phyloP scores from a whole-genome alignment of 2,329 filamentous ascomycete genomes.

The Paraphaeosphaeria minitans region DNA sequence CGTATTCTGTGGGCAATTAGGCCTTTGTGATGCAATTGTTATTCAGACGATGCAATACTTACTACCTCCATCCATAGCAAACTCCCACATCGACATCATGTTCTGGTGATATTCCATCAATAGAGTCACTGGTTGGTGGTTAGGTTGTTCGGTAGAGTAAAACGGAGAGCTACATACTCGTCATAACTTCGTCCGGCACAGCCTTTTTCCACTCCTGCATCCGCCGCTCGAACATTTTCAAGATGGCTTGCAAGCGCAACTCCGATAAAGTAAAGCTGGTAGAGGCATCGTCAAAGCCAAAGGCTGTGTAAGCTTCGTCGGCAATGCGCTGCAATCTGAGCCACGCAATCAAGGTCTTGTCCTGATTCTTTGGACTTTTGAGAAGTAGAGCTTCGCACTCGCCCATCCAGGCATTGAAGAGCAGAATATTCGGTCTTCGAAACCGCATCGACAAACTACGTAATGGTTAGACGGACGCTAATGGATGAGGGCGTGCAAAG shows the following conservation, averaged over 20 bases:
- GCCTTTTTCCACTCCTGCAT: slow-evolving; percentile 45
- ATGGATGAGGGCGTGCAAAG: background rate
- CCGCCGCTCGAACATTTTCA: slow-evolving; percentile 42
- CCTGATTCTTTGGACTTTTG: slow-evolving; percentile 38
- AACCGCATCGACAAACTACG: slow-evolving; percentile 38
- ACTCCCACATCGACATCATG: slow-evolving; percentile 45
- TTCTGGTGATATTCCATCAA: slow-evolving; percentile 41
- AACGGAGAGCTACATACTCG: slow-evolving; percentile 19
- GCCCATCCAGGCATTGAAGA: slow-evolving; percentile 46
- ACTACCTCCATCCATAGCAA: slow-evolving; percentile 45
- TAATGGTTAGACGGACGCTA: slow-evolving; percentile 1
- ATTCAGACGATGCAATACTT: background rate
- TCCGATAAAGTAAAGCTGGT: slow-evolving; percentile 46
- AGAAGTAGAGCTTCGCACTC: slow-evolving; percentile 39
- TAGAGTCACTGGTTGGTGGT: slow-evolving; percentile 18
- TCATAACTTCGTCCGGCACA: slow-evolving; percentile 38
- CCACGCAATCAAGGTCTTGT: slow-evolving; percentile 37
- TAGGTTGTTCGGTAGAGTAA: background rate
- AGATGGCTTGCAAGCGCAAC: slow-evolving; percentile 41
- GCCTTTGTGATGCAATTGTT: background rate
- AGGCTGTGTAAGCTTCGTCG: slow-evolving; percentile 44
- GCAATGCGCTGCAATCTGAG: slow-evolving; percentile 43
- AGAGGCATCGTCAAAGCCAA: slow-evolving; percentile 46
- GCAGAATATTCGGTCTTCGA: slow-evolving; percentile 40
- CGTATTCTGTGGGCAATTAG: slow-evolving; percentile 24